Conservation (phyloP, 1,139 yeast species). For the Debaryomycetaceae sp. region DNA sequence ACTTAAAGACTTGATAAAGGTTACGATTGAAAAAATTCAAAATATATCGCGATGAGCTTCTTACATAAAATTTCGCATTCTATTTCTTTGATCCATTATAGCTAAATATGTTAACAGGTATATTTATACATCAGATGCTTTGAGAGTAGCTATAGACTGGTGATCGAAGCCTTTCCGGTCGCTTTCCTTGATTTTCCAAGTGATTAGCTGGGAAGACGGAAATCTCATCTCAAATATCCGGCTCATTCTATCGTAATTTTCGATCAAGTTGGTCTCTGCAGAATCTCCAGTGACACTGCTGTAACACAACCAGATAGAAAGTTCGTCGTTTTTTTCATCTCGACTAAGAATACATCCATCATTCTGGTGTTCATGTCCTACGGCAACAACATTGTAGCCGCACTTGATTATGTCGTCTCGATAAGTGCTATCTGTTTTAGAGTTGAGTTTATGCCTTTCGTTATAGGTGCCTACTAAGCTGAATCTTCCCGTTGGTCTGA, state of each 20-base stretch:
- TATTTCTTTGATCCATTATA: not conserved
- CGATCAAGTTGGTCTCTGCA: slow-evolving; percentile 25
- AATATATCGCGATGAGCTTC: slow-evolving; percentile 4
- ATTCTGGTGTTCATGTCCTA: slow-evolving; percentile 56
- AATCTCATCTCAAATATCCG: slow-evolving; percentile 37
- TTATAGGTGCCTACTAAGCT: slow-evolving; percentile 48
- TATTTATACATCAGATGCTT: not conserved
- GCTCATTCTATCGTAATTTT: slow-evolving; percentile 28
- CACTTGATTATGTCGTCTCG: slow-evolving; percentile 35
- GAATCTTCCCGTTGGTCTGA: slow-evolving; percentile 47
- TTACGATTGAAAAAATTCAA: not conserved
- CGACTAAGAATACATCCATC: slow-evolving; percentile 46
- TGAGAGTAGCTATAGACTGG: slow-evolving; percentile 24
- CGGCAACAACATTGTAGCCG: slow-evolving; percentile 44
- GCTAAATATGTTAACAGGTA: not conserved
- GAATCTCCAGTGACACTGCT: slow-evolving; percentile 39
- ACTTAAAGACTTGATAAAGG: not conserved
- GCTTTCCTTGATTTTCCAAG: slow-evolving; percentile 40
- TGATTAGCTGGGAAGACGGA: slow-evolving; percentile 22
- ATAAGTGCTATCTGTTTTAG: slow-evolving; percentile 32
- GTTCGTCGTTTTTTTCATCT: slow-evolving; percentile 9
- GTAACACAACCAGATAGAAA: slow-evolving; percentile 39
- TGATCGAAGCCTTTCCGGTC: slow-evolving; percentile 29
- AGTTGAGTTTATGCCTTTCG: slow-evolving; percentile 38
- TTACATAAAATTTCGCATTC: not conserved